Evolutionary conservation across 345 rosid genomes (phyloP), one percentile per base, ranked within the genome.

Genomic region (Salix exigua): DNA sequence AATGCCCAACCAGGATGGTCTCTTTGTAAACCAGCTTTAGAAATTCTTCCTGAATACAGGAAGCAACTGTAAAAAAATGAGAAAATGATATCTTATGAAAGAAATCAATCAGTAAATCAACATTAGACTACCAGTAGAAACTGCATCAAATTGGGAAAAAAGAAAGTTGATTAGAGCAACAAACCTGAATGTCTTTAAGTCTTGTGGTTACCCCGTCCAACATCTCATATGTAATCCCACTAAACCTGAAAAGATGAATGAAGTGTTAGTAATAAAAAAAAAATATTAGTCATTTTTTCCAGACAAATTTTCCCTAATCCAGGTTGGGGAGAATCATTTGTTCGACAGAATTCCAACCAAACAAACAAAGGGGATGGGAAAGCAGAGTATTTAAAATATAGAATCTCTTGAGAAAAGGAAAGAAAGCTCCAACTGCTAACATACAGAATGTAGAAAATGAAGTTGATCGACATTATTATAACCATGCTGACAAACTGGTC

Each of bases 1-100:
- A 96, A 78, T 96, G 99, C 74, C 98, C 98, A 19, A 96, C 86
- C 86, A 96, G 86, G 87, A 93, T 73, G 5, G 99, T 92, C 87
- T 93, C 97, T 79, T 85, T 84, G 87, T 83, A 80, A 82, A 93
- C 97, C 84, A 92, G 91, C 87, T 87, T 88, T 44, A 91, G 78
- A 79, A 92, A 89, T 77, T 88, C 94, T 79, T 87, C 94, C 98
- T 93, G 92, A 81, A 83, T 77, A 87, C 62, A 79, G 75, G 74
- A 82, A 86, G 58, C 73, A 78, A 82, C 72, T 42, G 67, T 73
- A 73, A 81, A 26, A 72, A 75, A 70, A 75, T 77, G 51, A 42
- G 73, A 75, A 58, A 55, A 63, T 37, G 75, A 68, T 67, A 50
- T n/a, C 42, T 31, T 68, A 55, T 23, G 35, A 40, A 71, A 38